Evolutionary conservation across 805 yeast species (phyloP).

Genomic region (Komagataella ulmi): DNA sequence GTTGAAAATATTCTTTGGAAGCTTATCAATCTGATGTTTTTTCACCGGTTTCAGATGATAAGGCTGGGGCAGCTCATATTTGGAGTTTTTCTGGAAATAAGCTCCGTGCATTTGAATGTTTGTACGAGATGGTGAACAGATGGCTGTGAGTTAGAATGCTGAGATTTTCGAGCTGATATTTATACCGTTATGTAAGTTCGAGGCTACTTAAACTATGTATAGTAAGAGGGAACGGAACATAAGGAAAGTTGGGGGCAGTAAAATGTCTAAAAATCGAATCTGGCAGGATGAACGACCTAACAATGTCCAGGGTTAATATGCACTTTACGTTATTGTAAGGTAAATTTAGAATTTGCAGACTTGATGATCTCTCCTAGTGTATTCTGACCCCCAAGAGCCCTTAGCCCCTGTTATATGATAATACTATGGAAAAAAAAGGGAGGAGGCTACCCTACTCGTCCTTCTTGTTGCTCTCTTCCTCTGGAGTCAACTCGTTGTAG

Average conservation of each 20-base stretch:
- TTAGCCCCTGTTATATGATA: neutral
- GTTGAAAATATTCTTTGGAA: conserved; percentile 19
- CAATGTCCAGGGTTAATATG: neutral
- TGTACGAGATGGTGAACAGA: neutral
- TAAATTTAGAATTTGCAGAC: neutral
- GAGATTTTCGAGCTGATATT: neutral
- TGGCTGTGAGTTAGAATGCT: neutral
- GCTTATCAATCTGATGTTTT: conserved; percentile 5
- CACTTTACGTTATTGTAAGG: neutral
- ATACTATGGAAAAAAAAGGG: neutral
- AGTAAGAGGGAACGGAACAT: neutral
- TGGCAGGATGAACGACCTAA: neutral
- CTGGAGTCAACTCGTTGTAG: conserved; percentile 21
- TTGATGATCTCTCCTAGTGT: neutral
- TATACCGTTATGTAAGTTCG: neutral
- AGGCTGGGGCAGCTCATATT: conserved; percentile 28
- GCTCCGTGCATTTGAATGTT: conserved; percentile 16
- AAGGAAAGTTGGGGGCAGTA: neutral
- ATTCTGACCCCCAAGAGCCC: neutral
- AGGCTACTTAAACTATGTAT: neutral
- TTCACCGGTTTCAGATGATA: conserved; percentile 18
- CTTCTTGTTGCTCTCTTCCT: conserved; percentile 2
- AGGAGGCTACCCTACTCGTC: neutral
- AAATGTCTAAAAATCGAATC: neutral
- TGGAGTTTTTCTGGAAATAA: conserved; percentile 10